Evolutionary conservation across 1,284 basidiomycete genomes (phyloP).

Genomic region (Papiliotrema laurentii): DNA sequence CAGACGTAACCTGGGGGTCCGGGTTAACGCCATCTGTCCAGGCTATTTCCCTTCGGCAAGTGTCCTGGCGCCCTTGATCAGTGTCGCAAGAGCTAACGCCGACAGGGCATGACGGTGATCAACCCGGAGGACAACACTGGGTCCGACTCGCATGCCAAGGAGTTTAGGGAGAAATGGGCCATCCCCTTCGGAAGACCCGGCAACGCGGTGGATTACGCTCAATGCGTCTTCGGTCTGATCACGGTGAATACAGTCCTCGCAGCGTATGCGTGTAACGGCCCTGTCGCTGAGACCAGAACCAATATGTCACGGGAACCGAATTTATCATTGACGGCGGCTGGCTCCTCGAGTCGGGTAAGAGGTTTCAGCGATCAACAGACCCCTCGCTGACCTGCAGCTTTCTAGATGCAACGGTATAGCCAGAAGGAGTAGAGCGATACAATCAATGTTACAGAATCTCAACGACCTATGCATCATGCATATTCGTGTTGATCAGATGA

Average conservation of each 20-base stretch:
- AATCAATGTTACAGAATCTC: too few relatives aligned
- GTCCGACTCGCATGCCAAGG: slow-evolving; percentile 9
- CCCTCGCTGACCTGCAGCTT: neutral
- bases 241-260: slow-evolving; percentile 21
- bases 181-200: slow-evolving; percentile 44
- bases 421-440: neutral
- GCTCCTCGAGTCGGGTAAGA: slow-evolving; percentile 35
- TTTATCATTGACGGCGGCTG: slow-evolving; percentile 45
- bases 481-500: too few relatives aligned
- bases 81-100: neutral
- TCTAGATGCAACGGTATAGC: neutral
- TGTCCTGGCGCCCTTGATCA: neutral
- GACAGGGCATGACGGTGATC: slow-evolving; percentile 41
- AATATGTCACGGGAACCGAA: slow-evolving; percentile 42
- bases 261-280: neutral
- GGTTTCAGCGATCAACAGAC: neutral
- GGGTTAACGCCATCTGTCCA: slow-evolving; percentile 38
- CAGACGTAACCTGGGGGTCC: slow-evolving; percentile 29
- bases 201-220: slow-evolving; percentile 42
- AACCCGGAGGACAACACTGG: slow-evolving; percentile 12
- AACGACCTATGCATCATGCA: neutral
- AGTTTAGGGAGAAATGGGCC: slow-evolving; percentile 31
- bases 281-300: slow-evolving; percentile 23
- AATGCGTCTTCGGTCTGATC: slow-evolving; percentile 33
- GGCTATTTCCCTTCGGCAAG: slow-evolving; percentile 42